Evolutionary conservation across 768 basidiomycete genomes (phyloP), one percentile per base, ranked within the genome.

Genomic region (Leccinum sublutescens): DNA sequence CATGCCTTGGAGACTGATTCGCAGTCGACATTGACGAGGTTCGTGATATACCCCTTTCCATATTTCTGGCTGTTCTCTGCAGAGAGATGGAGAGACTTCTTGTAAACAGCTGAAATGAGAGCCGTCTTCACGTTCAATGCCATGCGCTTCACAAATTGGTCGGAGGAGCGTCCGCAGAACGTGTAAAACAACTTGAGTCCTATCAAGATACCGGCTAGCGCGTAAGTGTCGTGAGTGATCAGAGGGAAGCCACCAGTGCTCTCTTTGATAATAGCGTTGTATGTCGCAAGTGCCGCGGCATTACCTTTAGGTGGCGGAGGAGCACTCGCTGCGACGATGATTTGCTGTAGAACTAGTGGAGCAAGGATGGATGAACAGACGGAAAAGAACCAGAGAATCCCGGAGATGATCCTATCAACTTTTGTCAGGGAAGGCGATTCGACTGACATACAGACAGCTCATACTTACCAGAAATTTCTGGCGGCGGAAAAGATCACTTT

Each of bases 221-320:
- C 60, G 38, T 69, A 71, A 47, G 70, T 71, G 33, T 58, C 57
- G 57, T 71, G 58, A 19, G 66, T 17, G 47, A 71, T 64, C 5
- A 71, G 63, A 43, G 70, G 70, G 50, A 71, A 70, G 29, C 70
- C 70, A n/a, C 70, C 70, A 4, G 70, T 71, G n/a, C 40, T 43
- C 38, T 50, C 23, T 59, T 68, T 49, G 25, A 71, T 70, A 9
- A n/a, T 50, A 5, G 61, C 38, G 14, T 57, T 64, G 43, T 60
- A 71, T 53, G 61, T 62, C 10, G 66, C 64, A 10, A 71, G 61
- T 2, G 62, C 66, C 17, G 65, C 62, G n/a, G 64, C 59, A n/a
- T 62, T 57, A 14, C 62, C 60, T n/a, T 14, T 45, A 23, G 70
- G 70, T 19, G 59, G 60, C 23, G 59, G 48, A 27, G 60, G 62